Percentiles rank a stretch among this genome's conserved stretches.
phyloP scores from a whole-genome alignment of 345 rosid genomes.

The Anastatica hierochuntica region DNA sequence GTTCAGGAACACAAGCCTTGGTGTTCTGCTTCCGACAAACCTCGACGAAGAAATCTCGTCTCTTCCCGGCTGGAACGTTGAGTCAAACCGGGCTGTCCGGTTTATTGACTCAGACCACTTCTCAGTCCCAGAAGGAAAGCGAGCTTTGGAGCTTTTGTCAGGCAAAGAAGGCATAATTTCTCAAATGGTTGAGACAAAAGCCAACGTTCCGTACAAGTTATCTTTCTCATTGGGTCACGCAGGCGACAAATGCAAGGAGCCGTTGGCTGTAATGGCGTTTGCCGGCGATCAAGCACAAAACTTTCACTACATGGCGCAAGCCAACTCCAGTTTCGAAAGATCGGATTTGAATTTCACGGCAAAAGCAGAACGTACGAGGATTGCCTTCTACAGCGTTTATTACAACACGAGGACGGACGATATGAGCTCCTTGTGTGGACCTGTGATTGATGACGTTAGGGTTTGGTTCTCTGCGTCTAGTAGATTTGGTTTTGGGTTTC shows the following conservation, averaged over 20 bases:
- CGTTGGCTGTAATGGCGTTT: conserved; percentile 77
- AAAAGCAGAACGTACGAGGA: conserved; percentile 73
- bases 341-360: conserved; percentile 69
- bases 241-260: conserved; percentile 78
- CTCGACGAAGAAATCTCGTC: conserved; percentile 79
- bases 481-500: conserved; percentile 26
- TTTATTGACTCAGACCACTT: conserved; percentile 80
- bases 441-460: conserved; percentile 81
- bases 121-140: conserved; percentile 70
- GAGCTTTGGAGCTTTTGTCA: conserved; percentile 78
- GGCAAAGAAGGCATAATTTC: conserved; percentile 98
- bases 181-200: conserved; percentile 77
- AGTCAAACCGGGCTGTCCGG: conserved; percentile 84
- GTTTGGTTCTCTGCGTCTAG: conserved; percentile 61
- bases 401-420: conserved; percentile 90
- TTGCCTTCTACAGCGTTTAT: conserved; percentile 87
- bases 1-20: conserved; percentile 75
- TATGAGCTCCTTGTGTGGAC: conserved; percentile 96
- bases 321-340: conserved; percentile 60
- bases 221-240: conserved; percentile 80
- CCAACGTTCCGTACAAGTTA: conserved; percentile 42
- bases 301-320: conserved; percentile 62
- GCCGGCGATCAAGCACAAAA: conserved; percentile 90
- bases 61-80: conserved; percentile 90
- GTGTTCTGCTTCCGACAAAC: conserved; percentile 87